phyloP scores from a whole-genome alignment of 2,329 filamentous ascomycete genomes.

The Sphaerostilbella broomeana region DNA sequence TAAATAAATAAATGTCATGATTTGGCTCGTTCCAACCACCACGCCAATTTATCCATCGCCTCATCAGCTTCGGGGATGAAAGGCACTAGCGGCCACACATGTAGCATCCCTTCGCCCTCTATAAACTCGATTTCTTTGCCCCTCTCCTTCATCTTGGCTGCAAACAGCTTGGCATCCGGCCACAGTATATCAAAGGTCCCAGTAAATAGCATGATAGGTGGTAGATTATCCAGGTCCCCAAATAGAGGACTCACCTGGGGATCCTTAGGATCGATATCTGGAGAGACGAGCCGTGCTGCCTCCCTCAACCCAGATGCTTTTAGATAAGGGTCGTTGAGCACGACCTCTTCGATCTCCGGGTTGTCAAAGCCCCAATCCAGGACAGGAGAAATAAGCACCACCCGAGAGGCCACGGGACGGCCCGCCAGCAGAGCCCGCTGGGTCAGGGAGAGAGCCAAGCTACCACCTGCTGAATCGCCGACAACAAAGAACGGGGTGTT shows the following conservation, averaged over 20 bases:
- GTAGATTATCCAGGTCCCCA: slow-evolving; percentile 22
- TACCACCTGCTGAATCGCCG: slow-evolving; percentile 28
- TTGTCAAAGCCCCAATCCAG: slow-evolving; percentile 25
- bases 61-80: slow-evolving; percentile 21
- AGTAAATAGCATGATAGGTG: slow-evolving; percentile 25
- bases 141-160: slow-evolving; percentile 19
- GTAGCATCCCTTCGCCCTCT: slow-evolving; percentile 26
- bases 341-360: slow-evolving; percentile 20
- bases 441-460: slow-evolving; percentile 25
- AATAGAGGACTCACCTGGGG: slow-evolving; percentile 25
- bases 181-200: slow-evolving; percentile 24
- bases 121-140: slow-evolving; percentile 24
- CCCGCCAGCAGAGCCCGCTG: slow-evolving; percentile 23
- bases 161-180: slow-evolving; percentile 25
- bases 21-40: slow-evolving; percentile 19
- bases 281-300: slow-evolving; percentile 21
- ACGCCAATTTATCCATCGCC: slow-evolving; percentile 22
- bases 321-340: slow-evolving; percentile 23
- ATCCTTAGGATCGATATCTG: slow-evolving; percentile 21
- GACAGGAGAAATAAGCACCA: slow-evolving; percentile 26
- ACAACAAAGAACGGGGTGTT: slow-evolving; percentile 24
- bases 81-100: slow-evolving; percentile 27
- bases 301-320: slow-evolving; percentile 23
- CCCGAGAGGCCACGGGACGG: slow-evolving; percentile 19
- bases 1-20: neutral